Evolutionary conservation across 345 rosid species (phyloP), one percentile per base, ranked within the genome.

Genomic region (Citrus hindsii): DNA sequence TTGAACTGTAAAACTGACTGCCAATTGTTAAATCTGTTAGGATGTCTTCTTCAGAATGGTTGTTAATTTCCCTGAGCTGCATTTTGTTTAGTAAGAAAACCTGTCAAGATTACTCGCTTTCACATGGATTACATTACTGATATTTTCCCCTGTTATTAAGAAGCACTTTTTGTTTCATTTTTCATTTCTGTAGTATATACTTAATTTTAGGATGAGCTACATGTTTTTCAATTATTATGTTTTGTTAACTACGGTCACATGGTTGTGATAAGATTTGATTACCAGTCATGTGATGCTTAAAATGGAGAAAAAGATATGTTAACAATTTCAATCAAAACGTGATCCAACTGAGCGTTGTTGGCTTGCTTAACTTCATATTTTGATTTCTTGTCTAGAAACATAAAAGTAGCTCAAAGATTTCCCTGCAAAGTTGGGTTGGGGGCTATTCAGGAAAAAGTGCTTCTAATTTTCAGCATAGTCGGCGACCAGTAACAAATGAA

Each of bases 321-420:
- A 9, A 22, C 80, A 21, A 30, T 56, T 79, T 76, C 3, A 21
- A 42, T 53, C 14, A 48, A 22, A 22, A 51, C 18, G 18, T 53
- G 12, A 35, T 69, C 63, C 28, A 22, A 9, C 21, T 22, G 22
- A 76, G 7, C 58, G 22, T 66, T 12, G 13, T 5, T 9, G 53
- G 65, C 25, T 51, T 67, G 18, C 51, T 55, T 76, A 65, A 33
- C 22, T 59, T 74, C 21, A 65, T 60, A 22, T 77, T 69, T 78
- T 69, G 25, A 3, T 74, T 64, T 71, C 38, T 48, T 58, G 59
- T 80, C 67, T 80, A 89, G 92, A 89, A 85, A 84, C 90, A 91
- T 53, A 83, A 87, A 80, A 83, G 87, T 78, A 73, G 87, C 81
- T 80, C 90, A 28, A 90, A 87, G 77, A 71, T 84, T 81, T 86